phyloP scores from a whole-genome alignment of 495 filamentous ascomycete genomes.

The Apiosordaria backusii region DNA sequence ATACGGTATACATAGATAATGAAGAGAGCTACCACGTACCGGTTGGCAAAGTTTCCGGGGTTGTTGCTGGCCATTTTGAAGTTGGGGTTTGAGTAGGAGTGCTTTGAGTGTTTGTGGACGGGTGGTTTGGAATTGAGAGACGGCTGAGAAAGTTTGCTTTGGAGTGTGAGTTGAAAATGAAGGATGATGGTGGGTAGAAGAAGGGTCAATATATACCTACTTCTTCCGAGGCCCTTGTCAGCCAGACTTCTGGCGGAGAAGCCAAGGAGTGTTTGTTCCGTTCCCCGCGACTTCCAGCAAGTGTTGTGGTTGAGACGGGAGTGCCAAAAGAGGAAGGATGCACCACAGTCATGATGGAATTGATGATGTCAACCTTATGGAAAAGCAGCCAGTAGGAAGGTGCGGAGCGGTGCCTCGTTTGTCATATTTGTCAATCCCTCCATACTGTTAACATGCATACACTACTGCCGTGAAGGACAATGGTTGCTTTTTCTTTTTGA shows the following conservation, averaged over 20 bases:
- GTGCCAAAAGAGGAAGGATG: neutral
- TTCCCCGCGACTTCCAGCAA: no score
- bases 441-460: neutral
- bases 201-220: neutral
- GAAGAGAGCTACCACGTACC: conserved; percentile 27
- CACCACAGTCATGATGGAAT: neutral
- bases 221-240: neutral
- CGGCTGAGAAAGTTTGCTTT: neutral
- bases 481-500: neutral
- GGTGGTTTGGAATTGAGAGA: neutral
- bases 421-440: neutral
- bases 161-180: neutral
- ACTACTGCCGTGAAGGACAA: neutral
- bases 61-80: conserved; percentile 42
- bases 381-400: neutral
- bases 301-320: no score
- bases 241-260: neutral
- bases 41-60: conserved; percentile 63
- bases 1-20: neutral
- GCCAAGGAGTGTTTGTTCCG: neutral
- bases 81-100: neutral
- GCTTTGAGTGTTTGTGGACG: neutral
- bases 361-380: conserved; percentile 1
- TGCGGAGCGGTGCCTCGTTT: neutral
- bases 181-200: neutral